Evolutionary conservation across 345 rosid genomes (phyloP), one percentile per base, ranked within the genome.

Genomic region (Punica granatum): DNA sequence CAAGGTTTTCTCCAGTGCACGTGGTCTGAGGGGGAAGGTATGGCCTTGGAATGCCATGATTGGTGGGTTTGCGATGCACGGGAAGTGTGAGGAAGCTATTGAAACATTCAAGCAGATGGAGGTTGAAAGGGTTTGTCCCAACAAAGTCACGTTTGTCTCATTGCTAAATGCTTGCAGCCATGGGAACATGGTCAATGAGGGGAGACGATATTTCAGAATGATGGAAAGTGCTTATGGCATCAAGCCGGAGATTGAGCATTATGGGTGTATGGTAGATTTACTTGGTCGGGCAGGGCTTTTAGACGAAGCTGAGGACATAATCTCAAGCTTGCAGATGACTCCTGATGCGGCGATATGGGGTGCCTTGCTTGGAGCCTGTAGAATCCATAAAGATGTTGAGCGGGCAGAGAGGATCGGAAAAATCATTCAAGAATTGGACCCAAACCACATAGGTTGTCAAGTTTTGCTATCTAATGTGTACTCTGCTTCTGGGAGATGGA

Each of bases 231-330:
- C 25, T 44, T 73, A 66, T 58, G 65, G 77, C n/a, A 25, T 70
- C 41, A 56, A 28, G 28, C 74, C 77, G 18, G 68, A 70, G 63
- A 77, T 77, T 35, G 80, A 77, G 62, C 74, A 77, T 36, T 73
- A 67, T 58, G 80, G 77, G 49, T 73, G 81, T 36, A 67, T 74
- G 77, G 81, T 74, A 19, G 77, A 77, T 60, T 54, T 77, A 71
- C 60, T 77, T 18, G 74, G 81, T 61, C 66, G 77, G 32, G 73
- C 70, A 31, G 77, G 77, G 53, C 70, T 59, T 10, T 33, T 77
- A 21, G 68, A 28, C 6, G 70, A 77, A 49, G 81, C 81, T 31
- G 68, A 61, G 46, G 61, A 25, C 21, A 70, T 56, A 67, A 73
- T 64, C 67, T 64, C 61, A 36, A 67, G 41, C 54, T 70, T 77